Evolutionary conservation across 179 eudicot genomes (phyloP), one percentile per base, ranked within the genome.

Genomic region (Actinidia polygama): DNA sequence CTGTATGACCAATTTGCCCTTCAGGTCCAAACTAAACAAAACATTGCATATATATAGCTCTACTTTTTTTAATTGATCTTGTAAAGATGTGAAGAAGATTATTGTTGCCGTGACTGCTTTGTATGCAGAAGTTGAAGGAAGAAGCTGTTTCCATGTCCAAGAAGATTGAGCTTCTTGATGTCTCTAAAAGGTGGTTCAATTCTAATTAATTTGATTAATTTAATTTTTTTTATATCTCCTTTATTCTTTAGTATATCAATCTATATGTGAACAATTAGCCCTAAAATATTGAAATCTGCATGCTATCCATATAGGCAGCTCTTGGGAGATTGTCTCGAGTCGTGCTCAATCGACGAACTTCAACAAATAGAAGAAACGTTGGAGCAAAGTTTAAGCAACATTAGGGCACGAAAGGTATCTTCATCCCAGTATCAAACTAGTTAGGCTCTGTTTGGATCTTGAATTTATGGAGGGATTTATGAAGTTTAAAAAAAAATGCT

Each of bases 341-440:
- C 90, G 63, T 93, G 90, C 89, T 81, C 66, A 26, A 46, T 83
- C 4, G 90, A 87, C 23, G 94, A 93, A 73, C 84, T 93, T 59
- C 91, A 90, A 50, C 85, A 85, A 80, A 58, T 91, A 73, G 96
- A 93, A 80, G 80, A 70, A 9, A 90, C 91, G 78, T 83, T 93
- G 77, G 91, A 88, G 55, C 83, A 69, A 79, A 89, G 93, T 44
- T 86, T 93, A 61, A 79, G 46, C 89, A 89, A 80, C 83, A 90
- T 93, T 78, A 80, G 96, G 87, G 87, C 90, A 44, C 89, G 84
- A 82, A 92, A 92, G 95, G 95, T 92, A 80, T 3, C 46, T 59
- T 5, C 40, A 3, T 46, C 16, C 14, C 10, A 24, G 1, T 21
- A 4, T 67, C 0, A 3, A 8, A 10, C 30, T 15, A 15, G 8